Conservation (phyloP, 805 yeast genomes). For the Yamadazyma scolyti region DNA sequence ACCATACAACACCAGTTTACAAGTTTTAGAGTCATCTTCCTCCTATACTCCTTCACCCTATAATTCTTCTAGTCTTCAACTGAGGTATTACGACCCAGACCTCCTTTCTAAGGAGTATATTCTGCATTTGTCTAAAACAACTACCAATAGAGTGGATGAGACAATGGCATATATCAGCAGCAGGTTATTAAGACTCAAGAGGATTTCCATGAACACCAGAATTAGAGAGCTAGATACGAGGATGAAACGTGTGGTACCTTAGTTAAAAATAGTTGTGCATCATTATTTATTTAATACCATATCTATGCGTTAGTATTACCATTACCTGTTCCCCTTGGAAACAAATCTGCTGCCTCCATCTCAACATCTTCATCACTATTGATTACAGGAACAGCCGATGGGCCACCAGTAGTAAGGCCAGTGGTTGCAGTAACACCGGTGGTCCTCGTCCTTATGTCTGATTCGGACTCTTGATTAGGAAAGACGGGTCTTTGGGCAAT, state of each 20-base stretch:
- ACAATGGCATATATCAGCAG: constrained; percentile 1
- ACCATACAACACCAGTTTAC: too few relatives aligned
- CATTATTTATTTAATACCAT: background rate
- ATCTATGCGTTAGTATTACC: constrained; percentile 3
- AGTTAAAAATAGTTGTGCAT: constrained; percentile 3
- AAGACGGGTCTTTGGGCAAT: constrained; percentile 40
- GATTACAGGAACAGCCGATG: constrained; percentile 15
- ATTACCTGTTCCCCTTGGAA: constrained; percentile 15
- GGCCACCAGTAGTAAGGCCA: too few relatives aligned
- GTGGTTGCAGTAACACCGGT: too few relatives aligned
- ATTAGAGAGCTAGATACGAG: constrained; percentile 9
- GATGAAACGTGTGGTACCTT: constrained; percentile 16
- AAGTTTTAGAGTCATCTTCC: too few relatives aligned
- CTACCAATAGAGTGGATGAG: constrained; percentile 1
- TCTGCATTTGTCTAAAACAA: background rate
- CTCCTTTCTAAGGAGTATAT: too few relatives aligned
- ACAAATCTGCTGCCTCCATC: constrained; percentile 23
- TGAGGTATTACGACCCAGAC: too few relatives aligned
- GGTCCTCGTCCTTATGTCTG: too few relatives aligned
- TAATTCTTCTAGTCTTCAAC: too few relatives aligned
- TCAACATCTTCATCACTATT: constrained; percentile 26
- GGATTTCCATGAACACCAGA: background rate
- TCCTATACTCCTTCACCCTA: too few relatives aligned
- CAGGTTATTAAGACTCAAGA: background rate
- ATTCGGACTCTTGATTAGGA: too few relatives aligned